phyloP scores from a whole-genome alignment of 1,139 yeast species.

The Pichia sp. region DNA sequence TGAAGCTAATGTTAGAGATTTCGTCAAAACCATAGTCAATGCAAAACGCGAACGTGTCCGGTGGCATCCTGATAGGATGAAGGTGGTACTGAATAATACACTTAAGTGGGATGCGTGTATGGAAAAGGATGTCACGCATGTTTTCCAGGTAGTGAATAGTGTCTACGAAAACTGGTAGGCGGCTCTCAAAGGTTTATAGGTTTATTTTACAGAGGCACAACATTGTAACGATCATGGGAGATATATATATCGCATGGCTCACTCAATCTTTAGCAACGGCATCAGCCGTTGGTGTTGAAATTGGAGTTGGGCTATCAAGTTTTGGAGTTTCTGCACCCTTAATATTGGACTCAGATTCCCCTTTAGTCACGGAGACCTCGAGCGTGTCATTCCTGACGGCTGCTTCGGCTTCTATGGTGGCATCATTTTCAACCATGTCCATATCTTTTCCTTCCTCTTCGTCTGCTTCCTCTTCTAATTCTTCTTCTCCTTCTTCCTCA shows the following conservation, averaged over 20 bases:
- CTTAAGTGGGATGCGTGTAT: slow-evolving; percentile 3
- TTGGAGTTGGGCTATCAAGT: slow-evolving; percentile 7
- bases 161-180: slow-evolving; percentile 31
- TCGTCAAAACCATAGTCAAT: slow-evolving; percentile 19
- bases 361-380: no score
- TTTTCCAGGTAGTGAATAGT: slow-evolving; percentile 34
- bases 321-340: slow-evolving; percentile 13
- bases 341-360: no score
- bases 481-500: slow-evolving; percentile 12
- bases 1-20: slow-evolving; percentile 18
- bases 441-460: slow-evolving; percentile 12
- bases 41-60: slow-evolving; percentile 46
- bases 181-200: no score
- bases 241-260: no score
- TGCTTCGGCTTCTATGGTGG: no score
- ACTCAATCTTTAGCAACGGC: no score
- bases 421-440: no score
- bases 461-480: slow-evolving; percentile 12
- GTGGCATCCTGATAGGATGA: slow-evolving; percentile 66
- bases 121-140: slow-evolving; percentile 25
- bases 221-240: no score
- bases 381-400: no score
- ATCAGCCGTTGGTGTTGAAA: slow-evolving; percentile 6
- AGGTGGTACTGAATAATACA: slow-evolving; percentile 11
- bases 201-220: no score